Evolutionary conservation across 768 basidiomycete genomes (phyloP), one percentile per base, ranked within the genome.

Genomic region (Trametes coccinea): DNA sequence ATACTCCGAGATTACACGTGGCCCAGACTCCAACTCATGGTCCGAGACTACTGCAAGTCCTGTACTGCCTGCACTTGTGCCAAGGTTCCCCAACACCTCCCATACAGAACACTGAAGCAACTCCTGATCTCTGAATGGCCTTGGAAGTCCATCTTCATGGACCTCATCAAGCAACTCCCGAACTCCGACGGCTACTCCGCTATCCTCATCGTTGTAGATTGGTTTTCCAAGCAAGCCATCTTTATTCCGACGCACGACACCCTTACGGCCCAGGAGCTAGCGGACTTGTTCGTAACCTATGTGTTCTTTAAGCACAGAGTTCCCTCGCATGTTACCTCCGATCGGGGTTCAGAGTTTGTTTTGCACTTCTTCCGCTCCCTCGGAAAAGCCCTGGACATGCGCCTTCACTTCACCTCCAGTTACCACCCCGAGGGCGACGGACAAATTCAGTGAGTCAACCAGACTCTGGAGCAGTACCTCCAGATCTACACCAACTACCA

Each of bases 361-460:
- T 64, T 61, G 3, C 43, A 33, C 13, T 64, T 64, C 62, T 61
- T 64, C 52, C 33, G 59, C 16, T 43, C 60, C 22, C 44, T 60
- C 39, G 60, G 60, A 3, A 56, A 49, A 34, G 56, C 31, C 48
- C 48, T 50, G 10, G 16, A 50, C 31, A 50, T 50, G 48, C 48
- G 14, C 67, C 37, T 44, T 39, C 70, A 11, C 31, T 49, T 50
- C 48, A 50, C 29, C 31, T 50, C 14, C 27, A 69, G 69, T 1
- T 77, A 44, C 43, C 43, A 44, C 14, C 7, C 43, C 71, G 3
- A 79, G 77, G 0, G 77, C 77, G 76, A 81, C 54, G 71, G 75
- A 57, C 71, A 69, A 17, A 77, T 75, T 0, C 77, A 79, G 65
- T 61, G 72, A n/a, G 68, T 66, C 63, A 68, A 0, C 34, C 34